phyloP scores from a whole-genome alignment of 2,329 filamentous ascomycete genomes.

The Stenocarpella maydis region DNA sequence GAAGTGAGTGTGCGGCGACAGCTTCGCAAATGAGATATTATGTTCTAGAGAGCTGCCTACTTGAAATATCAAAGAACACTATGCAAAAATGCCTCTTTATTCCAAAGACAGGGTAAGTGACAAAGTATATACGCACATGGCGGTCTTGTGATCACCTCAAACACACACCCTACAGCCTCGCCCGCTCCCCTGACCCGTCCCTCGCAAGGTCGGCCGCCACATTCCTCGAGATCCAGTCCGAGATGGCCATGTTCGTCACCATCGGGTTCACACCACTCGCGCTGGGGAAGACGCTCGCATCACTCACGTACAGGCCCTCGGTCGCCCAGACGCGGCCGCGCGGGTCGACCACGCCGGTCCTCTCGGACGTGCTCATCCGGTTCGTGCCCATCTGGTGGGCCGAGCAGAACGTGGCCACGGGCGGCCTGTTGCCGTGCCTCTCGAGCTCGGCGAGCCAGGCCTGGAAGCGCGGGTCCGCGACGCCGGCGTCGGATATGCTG shows the following conservation, averaged over 20 bases:
- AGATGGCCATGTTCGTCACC: conserved; percentile 75
- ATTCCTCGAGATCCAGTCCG: conserved; percentile 66
- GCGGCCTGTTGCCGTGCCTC: conserved; percentile 56
- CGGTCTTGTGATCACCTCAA: no score
- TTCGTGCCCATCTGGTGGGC: conserved; percentile 81
- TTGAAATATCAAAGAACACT: not conserved
- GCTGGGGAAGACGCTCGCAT: conserved; percentile 75
- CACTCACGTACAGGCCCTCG: conserved; percentile 70
- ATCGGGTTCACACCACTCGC: conserved; percentile 81
- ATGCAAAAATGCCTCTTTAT: not conserved
- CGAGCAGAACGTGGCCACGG: conserved; percentile 61
- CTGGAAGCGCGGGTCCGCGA: conserved; percentile 66
- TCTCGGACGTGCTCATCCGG: conserved; percentile 65
- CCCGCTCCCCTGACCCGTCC: conserved; percentile 15
- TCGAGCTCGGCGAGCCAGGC: conserved; percentile 64
- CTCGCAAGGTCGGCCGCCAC: conserved; percentile 54
- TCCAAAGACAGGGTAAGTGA: not conserved
- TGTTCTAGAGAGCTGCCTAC: not conserved
- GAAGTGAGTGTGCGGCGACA: not conserved
- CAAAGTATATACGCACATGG: no score
- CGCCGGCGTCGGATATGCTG: conserved; percentile 47
- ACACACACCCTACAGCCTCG: conserved; percentile 20
- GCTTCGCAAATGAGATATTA: no score
- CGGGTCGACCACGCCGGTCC: conserved; percentile 62
- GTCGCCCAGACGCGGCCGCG: conserved; percentile 68